Evolutionary conservation across 2,329 filamentous ascomycete species (phyloP), one percentile per base, ranked within the genome.

Genomic region (Alternaria alternata): DNA sequence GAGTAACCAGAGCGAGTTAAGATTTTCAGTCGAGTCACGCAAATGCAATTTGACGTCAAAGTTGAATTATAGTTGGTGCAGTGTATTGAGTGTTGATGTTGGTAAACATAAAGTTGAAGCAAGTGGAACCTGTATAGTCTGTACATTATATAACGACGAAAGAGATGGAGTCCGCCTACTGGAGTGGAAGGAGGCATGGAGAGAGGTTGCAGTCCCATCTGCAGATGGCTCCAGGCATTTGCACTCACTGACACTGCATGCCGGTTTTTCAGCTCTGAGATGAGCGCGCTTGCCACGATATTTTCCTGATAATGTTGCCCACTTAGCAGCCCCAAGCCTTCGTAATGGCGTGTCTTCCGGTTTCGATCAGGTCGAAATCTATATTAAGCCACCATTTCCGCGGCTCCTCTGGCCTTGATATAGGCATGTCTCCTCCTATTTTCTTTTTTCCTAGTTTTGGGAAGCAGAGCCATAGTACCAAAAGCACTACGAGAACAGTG

Each of bases 381-480:
- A 48, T 4, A 22, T 22, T 36, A 7, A 34, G 46, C 46, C 46
- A 36, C 30, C 18, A 20, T 5, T 24, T 48, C 3, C 28, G 20
- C 16, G 1, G 18, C 7, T 48, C 30, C 24, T 48, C 30, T 4
- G 12, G 12, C 14, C 28, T 34, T 4, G 12, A 30, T 28, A 12
- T 28, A 2, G 46, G 9, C 12, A 48, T 32, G 5, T 1, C 12
- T 34, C 28, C 14, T 48, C 14, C 30, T 2, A 22, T 36, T 22
- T 12, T 48, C 34, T 7, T 52, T 30, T 70, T 71, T 18, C 58
- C 47, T 3, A 68, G 22, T 9, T 62, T 63, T 3, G 67, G 67
- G 20, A 71, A 62, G 58, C 63, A 73, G n/a, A 82, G 63, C 86
- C 86, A 88, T 24, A 86, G 68, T 7, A 80, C 39, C 57, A 84